Evolutionary conservation across 2,329 filamentous ascomycete genomes (phyloP), one percentile per base, ranked within the genome.

Genomic region (Hortaea werneckii): DNA sequence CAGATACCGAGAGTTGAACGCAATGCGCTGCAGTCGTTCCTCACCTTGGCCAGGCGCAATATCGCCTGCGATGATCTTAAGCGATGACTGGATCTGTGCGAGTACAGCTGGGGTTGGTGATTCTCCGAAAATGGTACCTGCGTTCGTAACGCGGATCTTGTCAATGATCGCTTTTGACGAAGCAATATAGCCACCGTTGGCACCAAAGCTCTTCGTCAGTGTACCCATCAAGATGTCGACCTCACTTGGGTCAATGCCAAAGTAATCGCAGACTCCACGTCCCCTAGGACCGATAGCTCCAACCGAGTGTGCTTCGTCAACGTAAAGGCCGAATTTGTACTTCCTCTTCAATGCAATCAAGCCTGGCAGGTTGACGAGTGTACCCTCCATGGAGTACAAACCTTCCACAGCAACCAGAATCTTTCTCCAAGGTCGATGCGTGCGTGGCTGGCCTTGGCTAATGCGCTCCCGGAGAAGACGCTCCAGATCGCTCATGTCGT

Each of bases 401-500:
- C 92, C 92, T 66, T 98, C 92, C 34, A 98, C 87, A 34, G 90
- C 89, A 39, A 98, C 86, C 43, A 98, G 67, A 50, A 98, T 96
- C 79, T 96, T 98, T 76, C 94, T 95, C 92, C 92, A 98, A 1
- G 92, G 92, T 29, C 92, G 85, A 67, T 98, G 92, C n/a, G 90
- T 98, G 54, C 92, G 85, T 44, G 92, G 92, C 64, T 98, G 92
- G 39, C 92, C 92, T 68, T 96, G 90, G 10, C 90, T 89, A 62
- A 98, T 96, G 54, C 82, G 85, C 63, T 96, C 89, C 37, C 92
- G 84, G 5, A 98, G 79, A 57, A 85, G 81, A 49, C 78, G 78
- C 69, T 98, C 92, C 12, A 98, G 75, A 57, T 94, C 83, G 28
- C 68, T 71, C 83, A 95, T 94, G 66, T 96, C 86, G 65, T 98